Conservation (phyloP, 352 stramenopile species). For the Pythium brachiatum region DNA sequence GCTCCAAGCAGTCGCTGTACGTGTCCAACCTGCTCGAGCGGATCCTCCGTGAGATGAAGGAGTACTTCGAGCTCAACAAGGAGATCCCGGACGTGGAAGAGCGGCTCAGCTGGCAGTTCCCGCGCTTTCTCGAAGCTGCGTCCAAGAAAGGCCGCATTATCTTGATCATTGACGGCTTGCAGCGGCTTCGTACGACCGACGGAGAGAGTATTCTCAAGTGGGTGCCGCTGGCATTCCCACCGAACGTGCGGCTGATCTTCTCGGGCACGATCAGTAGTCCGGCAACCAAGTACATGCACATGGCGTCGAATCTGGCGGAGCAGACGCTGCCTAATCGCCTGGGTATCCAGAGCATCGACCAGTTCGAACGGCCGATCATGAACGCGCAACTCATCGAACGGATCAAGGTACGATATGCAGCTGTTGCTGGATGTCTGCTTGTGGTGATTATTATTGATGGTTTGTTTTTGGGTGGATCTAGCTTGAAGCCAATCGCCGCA, state of each 20-base stretch:
- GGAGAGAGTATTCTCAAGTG: slow-evolving; percentile 91
- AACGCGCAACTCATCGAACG: slow-evolving; percentile 79
- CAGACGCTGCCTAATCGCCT: slow-evolving; percentile 16
- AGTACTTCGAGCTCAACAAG: slow-evolving; percentile 90
- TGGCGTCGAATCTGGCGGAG: slow-evolving; percentile 9
- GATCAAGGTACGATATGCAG: no score
- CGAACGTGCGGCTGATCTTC: slow-evolving; percentile 88
- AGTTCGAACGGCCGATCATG: slow-evolving; percentile 54
- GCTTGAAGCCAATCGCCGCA: slow-evolving; percentile 72
- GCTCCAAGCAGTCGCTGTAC: slow-evolving; percentile 80
- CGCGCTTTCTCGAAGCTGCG: slow-evolving; percentile 86
- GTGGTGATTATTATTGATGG: no score
- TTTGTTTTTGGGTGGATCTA: no score
- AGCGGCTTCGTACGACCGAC: slow-evolving; percentile 80
- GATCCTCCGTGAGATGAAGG: slow-evolving; percentile 86
- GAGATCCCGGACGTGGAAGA: slow-evolving; percentile 82
- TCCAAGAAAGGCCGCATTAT: slow-evolving; percentile 89
- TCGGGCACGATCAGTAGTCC: slow-evolving; percentile 57
- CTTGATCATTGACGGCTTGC: slow-evolving; percentile 89
- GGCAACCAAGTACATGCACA: slow-evolving; percentile 39
- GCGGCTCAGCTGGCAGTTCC: slow-evolving; percentile 89
- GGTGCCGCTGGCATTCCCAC: slow-evolving; percentile 84
- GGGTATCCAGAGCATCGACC: slow-evolving; percentile 36
- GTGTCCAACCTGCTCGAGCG: slow-evolving; percentile 86
- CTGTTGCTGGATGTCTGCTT: no score